A percentile compares a stretch with the other conserved stretches of the same genome.
Conservation (phyloP, 495 filamentous ascomycete genomes). For the Penicilliopsis zonata region DNA sequence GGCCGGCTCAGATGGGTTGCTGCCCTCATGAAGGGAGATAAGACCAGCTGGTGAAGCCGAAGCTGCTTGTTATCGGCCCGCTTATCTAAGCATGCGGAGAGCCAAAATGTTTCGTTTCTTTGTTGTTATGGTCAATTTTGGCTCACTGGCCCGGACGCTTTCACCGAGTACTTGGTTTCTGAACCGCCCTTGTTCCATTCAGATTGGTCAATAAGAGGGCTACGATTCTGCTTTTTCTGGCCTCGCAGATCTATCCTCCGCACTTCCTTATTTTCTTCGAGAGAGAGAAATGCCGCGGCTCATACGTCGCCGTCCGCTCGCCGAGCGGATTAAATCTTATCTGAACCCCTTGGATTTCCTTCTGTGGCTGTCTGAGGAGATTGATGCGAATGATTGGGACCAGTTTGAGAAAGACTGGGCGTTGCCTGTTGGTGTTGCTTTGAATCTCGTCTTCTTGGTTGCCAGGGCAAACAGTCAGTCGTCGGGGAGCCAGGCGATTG, state of each 20-base stretch:
- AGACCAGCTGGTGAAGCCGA: slow-evolving; percentile 1
- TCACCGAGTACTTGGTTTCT: no score
- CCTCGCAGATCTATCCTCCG: neutral
- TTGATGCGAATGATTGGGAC: slow-evolving; percentile 83
- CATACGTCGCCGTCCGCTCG: slow-evolving; percentile 64
- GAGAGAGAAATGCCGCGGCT: slow-evolving; percentile 52
- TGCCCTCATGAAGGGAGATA: no score
- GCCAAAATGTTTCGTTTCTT: neutral
- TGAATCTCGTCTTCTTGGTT: slow-evolving; percentile 73
- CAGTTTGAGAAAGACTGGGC: slow-evolving; percentile 62
- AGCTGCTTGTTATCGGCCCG: slow-evolving; percentile 5
- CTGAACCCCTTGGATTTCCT: slow-evolving; percentile 83
- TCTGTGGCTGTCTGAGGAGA: slow-evolving; percentile 78
- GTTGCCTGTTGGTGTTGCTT: slow-evolving; percentile 53
- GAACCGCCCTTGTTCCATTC: no score
- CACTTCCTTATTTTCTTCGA: neutral
- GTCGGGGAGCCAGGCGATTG: slow-evolving; percentile 28
- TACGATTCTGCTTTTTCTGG: no score
- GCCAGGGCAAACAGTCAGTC: slow-evolving; percentile 61
- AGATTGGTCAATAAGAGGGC: no score
- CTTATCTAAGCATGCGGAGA: slow-evolving; percentile 12
- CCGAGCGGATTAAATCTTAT: slow-evolving; percentile 62
- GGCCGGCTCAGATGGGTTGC: no score
- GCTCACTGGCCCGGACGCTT: neutral
- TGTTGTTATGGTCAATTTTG: neutral